Evolutionary conservation across 495 filamentous ascomycete genomes (phyloP).

Genomic region (Aspergillus wentii): DNA sequence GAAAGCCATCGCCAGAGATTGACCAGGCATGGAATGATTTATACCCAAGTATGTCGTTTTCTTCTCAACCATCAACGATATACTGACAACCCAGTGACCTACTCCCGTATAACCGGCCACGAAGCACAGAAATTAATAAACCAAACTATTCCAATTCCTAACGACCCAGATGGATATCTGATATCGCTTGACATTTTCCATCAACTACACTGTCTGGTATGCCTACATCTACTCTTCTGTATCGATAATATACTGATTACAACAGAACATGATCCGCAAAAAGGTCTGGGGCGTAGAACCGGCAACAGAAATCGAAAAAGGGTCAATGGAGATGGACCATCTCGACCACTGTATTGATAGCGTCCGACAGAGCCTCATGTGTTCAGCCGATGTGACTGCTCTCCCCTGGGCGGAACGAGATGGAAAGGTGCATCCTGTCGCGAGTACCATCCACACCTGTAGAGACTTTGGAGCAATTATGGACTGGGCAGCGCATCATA

Average conservation of each 20-base stretch:
- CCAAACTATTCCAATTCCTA: slow-evolving; percentile 10
- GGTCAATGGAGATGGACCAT: not conserved
- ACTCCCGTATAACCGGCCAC: too few relatives aligned
- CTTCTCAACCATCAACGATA: too few relatives aligned
- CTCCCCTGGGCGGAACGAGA: not conserved
- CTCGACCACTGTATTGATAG: slow-evolving; percentile 12
- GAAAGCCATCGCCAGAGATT: not conserved
- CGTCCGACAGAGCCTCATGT: slow-evolving; percentile 13
- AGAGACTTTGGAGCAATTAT: slow-evolving; percentile 5
- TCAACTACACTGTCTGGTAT: slow-evolving; percentile 38
- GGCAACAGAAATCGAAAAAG: not conserved
- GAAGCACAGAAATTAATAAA: slow-evolving; percentile 6
- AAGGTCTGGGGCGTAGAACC: not conserved
- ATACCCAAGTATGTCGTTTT: too few relatives aligned
- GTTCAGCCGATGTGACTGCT: slow-evolving; percentile 1
- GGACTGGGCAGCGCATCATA: slow-evolving; percentile 2
- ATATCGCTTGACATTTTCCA: slow-evolving; percentile 45
- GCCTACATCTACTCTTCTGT: not conserved
- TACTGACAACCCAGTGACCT: too few relatives aligned
- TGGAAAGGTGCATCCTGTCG: not conserved
- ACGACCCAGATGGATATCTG: slow-evolving; percentile 7
- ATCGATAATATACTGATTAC: not conserved
- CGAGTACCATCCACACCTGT: slow-evolving; percentile 5
- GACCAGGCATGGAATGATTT: not conserved
- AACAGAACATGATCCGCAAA: slow-evolving; percentile 3